A percentile compares a stretch with the other conserved stretches of the same genome.
These are phyloP conservation scores for Daldinia eschscholtzii DNA, from an alignment of 2,329 filamentous ascomycete species.

Conservation along the genomic window DNA sequence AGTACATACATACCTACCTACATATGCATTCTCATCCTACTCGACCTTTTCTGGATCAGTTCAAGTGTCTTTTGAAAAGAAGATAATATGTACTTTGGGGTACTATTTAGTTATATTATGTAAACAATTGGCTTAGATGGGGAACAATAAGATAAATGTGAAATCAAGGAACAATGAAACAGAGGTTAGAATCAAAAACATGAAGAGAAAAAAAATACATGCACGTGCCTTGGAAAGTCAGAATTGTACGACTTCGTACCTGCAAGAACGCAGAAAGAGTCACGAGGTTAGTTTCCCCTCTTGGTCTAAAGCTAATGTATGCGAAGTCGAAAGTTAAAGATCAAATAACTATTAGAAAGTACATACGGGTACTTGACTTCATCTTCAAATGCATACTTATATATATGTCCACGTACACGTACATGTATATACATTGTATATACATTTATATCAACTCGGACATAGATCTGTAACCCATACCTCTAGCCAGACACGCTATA, in stretches of 20 bases:
- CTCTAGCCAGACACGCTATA: too few relatives aligned
- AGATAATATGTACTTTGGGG: not conserved
- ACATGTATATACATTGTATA: not conserved
- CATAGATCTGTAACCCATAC: not conserved
- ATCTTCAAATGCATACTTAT: not conserved
- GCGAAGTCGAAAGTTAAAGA: conserved; percentile 24
- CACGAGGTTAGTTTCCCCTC: conserved; percentile 44
- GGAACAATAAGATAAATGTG: conserved; percentile 2
- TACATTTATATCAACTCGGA: not conserved
- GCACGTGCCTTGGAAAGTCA: not conserved
- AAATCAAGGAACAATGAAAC: not conserved
- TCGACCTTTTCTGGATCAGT: conserved; percentile 4
- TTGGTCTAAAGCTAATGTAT: conserved; percentile 26
- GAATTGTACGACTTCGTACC: conserved; percentile 4
- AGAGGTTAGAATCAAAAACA: not conserved
- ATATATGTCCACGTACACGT: too few relatives aligned
- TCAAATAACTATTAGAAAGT: conserved; percentile 3
- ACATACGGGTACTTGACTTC: too few relatives aligned
- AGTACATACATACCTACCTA: conserved; percentile 13
- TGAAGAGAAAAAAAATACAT: not conserved
- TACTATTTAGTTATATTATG: not conserved
- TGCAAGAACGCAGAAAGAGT: conserved; percentile 15
- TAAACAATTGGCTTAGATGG: not conserved
- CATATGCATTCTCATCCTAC: conserved; percentile 4
- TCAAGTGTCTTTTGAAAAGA: not conserved